Base-by-base conservation (phyloP, 2,329 filamentous ascomycete species). In the Sporothrix humicola region DNA sequence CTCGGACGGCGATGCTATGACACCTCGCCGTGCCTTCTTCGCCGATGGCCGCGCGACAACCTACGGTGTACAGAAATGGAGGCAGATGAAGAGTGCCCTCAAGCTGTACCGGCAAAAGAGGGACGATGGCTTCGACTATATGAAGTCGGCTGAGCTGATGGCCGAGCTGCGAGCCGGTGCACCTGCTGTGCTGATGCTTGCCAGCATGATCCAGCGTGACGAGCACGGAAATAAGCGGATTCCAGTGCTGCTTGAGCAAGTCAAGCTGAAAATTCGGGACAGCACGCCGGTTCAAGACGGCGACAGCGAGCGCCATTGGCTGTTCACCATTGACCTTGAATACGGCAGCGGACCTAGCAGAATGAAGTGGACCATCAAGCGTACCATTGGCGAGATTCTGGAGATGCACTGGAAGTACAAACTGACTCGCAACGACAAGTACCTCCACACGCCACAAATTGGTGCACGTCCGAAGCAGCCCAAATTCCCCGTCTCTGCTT, bases 121-220 rank as follows among this genome's bases (percentile, higher is more conserved):
- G 81, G 92, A 93, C 72, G 94, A 98, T 72, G 92, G 92, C 61
- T 92, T 98, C 75, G 96, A 99, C 81, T 94, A 96, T 79, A 91
- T 93, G 79, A 99, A 98, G 81, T 98, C 95, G 10, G 94, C 96
- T 1, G 96, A 99, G 81, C 86, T 99, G 65, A 95, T 99, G 89
- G 96, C 96, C 1, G 96, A 99, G 82, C 85, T 99, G 52, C 89
- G 96, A 68, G 97, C 96, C 59, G 96, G 94, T 72, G 94, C 95
- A 0, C 96, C 96, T 3, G 96, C 96, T 31, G 96, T 95, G 23
- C 85, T 99, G 74, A 97, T 99, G 82, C 85, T 99, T 71, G 96
- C 96, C 8, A 98, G 95, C 79, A 98, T 98, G 93, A 96, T 98
- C 78, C 96, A 98, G 83, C 89, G 96, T 73, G 96, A 99, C 78